Evolutionary conservation across 176 grass and related monocot species (phyloP).

Genomic region (Oryza australiensis): DNA sequence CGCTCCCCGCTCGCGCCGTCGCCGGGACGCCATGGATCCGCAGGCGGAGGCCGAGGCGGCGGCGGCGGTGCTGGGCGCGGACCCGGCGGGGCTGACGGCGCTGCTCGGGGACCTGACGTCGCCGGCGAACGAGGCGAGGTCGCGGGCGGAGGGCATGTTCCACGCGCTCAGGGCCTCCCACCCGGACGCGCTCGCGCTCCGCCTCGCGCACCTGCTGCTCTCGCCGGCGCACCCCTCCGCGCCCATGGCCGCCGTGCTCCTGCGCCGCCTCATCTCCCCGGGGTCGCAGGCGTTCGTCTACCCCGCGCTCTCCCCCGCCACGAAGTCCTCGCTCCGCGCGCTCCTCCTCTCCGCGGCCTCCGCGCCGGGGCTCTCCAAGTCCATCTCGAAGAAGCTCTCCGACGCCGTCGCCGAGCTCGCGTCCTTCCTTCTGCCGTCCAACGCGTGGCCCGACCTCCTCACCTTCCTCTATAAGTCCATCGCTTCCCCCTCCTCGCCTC

Average conservation of each 20-base stretch:
- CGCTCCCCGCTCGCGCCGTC: neutral
- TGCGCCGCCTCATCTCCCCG: slow-evolving; percentile 57
- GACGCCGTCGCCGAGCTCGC: slow-evolving; percentile 86
- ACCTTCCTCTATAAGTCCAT: slow-evolving; percentile 85
- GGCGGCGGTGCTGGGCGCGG: slow-evolving; percentile 60
- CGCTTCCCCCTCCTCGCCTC: slow-evolving; percentile 54
- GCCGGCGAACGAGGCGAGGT: slow-evolving; percentile 74
- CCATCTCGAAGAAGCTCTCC: slow-evolving; percentile 81
- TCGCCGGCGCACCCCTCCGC: slow-evolving; percentile 46
- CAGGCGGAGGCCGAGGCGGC: slow-evolving; percentile 30
- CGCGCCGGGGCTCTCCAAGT: slow-evolving; percentile 40
- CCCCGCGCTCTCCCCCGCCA: slow-evolving; percentile 48
- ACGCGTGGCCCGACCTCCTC: slow-evolving; percentile 76
- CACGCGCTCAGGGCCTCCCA: slow-evolving; percentile 55
- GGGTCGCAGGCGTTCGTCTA: slow-evolving; percentile 50
- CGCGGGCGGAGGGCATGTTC: slow-evolving; percentile 74
- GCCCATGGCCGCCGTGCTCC: slow-evolving; percentile 60
- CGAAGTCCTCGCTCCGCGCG: slow-evolving; percentile 73
- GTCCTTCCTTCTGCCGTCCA: slow-evolving; percentile 58
- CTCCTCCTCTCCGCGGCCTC: slow-evolving; percentile 68
- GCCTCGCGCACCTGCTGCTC: slow-evolving; percentile 80
- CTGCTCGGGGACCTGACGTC: slow-evolving; percentile 74
- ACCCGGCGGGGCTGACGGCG: slow-evolving; percentile 58
- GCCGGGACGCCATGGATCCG: slow-evolving; percentile 41
- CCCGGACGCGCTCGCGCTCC: slow-evolving; percentile 64